Evolutionary conservation across 768 basidiomycete species (phyloP), one percentile per base, ranked within the genome.

Genomic region (Russula sp.): DNA sequence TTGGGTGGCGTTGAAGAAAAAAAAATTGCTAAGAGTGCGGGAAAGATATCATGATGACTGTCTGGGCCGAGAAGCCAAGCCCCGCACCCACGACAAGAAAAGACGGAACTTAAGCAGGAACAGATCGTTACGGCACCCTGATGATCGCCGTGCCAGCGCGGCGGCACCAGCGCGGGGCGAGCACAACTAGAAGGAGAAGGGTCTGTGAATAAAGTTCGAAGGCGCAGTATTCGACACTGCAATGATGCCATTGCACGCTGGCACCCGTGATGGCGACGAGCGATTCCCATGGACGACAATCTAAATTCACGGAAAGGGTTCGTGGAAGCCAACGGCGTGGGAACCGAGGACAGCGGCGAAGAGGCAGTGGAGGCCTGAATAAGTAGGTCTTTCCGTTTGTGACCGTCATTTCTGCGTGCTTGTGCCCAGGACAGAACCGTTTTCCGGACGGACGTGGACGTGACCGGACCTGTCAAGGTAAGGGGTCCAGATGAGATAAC

Each of bases 131-230:
- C 56, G 59, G 38, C 51, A 60, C 29, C 8, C 29, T 7, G n/a
- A 58, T 62, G 61, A 62, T 62, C 56, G 61, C 61, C 61, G 61
- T 52, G 49, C 54, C 54, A 36, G 54, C 41, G 60, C 25, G 46
- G 32, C 47, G 36, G 20, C 32, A 43, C 14, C 13, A 16, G 32
- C 29, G 20, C 16, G 13, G 35, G 45, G 14, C 18, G n/a, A 32
- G 29, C 14, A 25, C 16, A 20, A 20, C 25, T 25, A 45, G 45
- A 46, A 25, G 7, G 41, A 50, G 32, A 49, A 34, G 11, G 48
- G 29, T 49, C 48, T 10, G 41, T 10, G 57, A 18, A 29, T 9
- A 20, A 16, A 16, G 16, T 41, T 41, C 39, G 39, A 39, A 34
- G 36, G 36, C 51, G 51, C 36, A 8, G 38, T n/a, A 39, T 53